These are phyloP conservation scores for Bondarzewia mesenterica DNA, from an alignment of 1,284 basidiomycete genomes.

Conservation along the genomic window DNA sequence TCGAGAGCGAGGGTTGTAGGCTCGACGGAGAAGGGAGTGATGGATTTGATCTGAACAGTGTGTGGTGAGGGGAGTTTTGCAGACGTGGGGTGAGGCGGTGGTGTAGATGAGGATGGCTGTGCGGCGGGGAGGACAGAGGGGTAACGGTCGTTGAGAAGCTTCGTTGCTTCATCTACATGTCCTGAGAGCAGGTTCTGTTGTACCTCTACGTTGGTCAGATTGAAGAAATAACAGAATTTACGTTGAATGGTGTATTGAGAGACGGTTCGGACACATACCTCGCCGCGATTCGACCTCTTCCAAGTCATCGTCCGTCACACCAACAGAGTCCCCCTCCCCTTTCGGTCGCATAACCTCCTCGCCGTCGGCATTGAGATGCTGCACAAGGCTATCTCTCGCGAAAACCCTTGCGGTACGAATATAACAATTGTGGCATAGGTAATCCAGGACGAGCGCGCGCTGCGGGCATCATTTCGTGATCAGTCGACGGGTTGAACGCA, in stretches of 20 bases:
- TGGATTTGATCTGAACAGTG: slow-evolving; percentile 30
- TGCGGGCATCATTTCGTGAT: slow-evolving; percentile 17
- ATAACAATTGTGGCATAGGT: slow-evolving; percentile 70
- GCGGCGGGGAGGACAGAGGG: slow-evolving; percentile 50
- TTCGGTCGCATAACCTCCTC: slow-evolving; percentile 41
- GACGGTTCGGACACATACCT: slow-evolving; percentile 30
- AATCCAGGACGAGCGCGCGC: slow-evolving; percentile 75
- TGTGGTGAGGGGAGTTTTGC: too few species aligned
- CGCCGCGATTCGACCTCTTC: slow-evolving; percentile 44
- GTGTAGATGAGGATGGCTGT: slow-evolving; percentile 10
- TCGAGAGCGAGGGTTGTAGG: slow-evolving; percentile 73
- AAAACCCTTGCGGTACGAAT: slow-evolving; percentile 66
- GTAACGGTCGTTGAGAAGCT: slow-evolving; percentile 58
- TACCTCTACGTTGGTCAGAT: slow-evolving; percentile 43
- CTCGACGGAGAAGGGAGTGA: slow-evolving; percentile 53
- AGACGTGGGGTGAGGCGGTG: slow-evolving; percentile 3
- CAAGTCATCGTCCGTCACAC: slow-evolving; percentile 35
- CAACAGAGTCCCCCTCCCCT: slow-evolving; percentile 19
- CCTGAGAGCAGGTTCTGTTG: slow-evolving; percentile 59
- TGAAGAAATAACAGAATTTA: background rate
- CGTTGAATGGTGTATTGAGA: background rate
- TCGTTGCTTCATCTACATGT: slow-evolving; percentile 58
- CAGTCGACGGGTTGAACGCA: background rate
- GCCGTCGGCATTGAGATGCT: slow-evolving; percentile 59
- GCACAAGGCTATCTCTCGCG: slow-evolving; percentile 51